Percentiles rank a stretch among this genome's conserved stretches.
These are phyloP conservation scores for Jatropha multifida DNA, from an alignment of 441 rosid species.

Conservation along the genomic window DNA sequence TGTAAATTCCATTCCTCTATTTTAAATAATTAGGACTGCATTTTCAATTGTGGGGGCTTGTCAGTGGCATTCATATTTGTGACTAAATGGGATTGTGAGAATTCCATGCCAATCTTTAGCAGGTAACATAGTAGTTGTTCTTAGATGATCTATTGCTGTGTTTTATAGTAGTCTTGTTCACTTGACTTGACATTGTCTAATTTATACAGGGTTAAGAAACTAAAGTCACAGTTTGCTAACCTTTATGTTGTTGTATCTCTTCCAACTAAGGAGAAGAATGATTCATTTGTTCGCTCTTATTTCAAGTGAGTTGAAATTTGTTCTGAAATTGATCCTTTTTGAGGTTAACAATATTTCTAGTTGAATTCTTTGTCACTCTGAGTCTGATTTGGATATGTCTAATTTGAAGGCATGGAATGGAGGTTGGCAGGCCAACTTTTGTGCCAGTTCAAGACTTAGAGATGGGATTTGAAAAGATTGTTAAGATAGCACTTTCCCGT, in stretches of 20 bases:
- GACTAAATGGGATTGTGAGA: slow-evolving; percentile 62
- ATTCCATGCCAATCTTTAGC: slow-evolving; percentile 45
- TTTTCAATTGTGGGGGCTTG: slow-evolving; percentile 88
- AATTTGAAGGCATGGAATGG: slow-evolving; percentile 55
- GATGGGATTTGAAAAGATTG: slow-evolving; percentile 96
- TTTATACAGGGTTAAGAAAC: slow-evolving; percentile 53
- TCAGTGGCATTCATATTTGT: slow-evolving; percentile 80
- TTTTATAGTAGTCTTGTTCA: slow-evolving; percentile 2
- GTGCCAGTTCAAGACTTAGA: slow-evolving; percentile 74
- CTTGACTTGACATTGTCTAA: slow-evolving; percentile 7
- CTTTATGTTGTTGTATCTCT: slow-evolving; percentile 63
- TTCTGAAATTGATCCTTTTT: too few relatives aligned
- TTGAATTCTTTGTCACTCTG: background rate
- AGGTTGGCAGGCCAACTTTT: slow-evolving; percentile 83
- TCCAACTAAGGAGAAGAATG: slow-evolving; percentile 60
- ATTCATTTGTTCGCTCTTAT: slow-evolving; percentile 69
- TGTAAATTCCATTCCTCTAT: background rate
- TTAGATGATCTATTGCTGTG: background rate
- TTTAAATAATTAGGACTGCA: slow-evolving; percentile 50
- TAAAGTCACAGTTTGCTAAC: slow-evolving; percentile 71
- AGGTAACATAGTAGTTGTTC: slow-evolving; percentile 39
- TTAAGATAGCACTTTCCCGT: slow-evolving; percentile 76
- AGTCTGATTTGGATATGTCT: slow-evolving; percentile 15
- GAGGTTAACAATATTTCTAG: background rate
- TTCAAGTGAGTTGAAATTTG: slow-evolving; percentile 58